Base-by-base conservation (phyloP, 1,284 basidiomycete species). In the Ganoderma boninense region DNA sequence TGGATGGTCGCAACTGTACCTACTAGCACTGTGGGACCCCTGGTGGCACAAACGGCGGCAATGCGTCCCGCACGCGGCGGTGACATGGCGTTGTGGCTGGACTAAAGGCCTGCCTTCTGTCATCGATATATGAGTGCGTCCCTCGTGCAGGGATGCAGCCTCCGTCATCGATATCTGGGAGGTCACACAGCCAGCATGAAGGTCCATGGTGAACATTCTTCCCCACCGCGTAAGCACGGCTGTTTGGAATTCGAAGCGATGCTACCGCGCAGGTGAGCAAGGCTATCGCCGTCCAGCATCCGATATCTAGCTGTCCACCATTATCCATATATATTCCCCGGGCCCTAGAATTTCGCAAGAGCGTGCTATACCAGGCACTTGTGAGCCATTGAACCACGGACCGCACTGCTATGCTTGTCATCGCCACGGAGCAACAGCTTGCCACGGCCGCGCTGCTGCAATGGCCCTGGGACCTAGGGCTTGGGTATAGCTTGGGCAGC, bases 381-480 rank as follows among this genome's bases (percentile, higher is more conserved):
- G 54, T 14, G 65, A 23, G 59, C 20, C 38, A 23, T 18, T 59
- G 56, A 18, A 6, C 14, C 59, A 23, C n/a, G 23, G 38, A 20
- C 23, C 14, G 13, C 14, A 40, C 35, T 61, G n/a, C n/a, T 40
- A 26, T 20, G 20, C 26, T 32, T n/a, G 43, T 44, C 43, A 32
- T 44, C 43, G 26, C 54, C 44, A 42, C 16, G 23, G 66, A 11
- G 23, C 49, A 46, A 67, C 26, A 52, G 23, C 23, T 23, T 26
- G 18, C 38, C 38, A 10, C 38, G 38, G 56, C 43, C 64, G 38
- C 23, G 26, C 32, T 57, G 11, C 20, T 59, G 44, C 62, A 63
- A 65, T 68, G 44, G 67, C 63, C 67, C 67, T 68, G 63, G 44
- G 67, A 26, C 65, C 65, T 67, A 59, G 23, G 26, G 49, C 49